These are phyloP conservation scores for Backusella tuberculispora DNA, from an alignment of 192 early-diverging fungal species.

Conservation along the genomic window DNA sequence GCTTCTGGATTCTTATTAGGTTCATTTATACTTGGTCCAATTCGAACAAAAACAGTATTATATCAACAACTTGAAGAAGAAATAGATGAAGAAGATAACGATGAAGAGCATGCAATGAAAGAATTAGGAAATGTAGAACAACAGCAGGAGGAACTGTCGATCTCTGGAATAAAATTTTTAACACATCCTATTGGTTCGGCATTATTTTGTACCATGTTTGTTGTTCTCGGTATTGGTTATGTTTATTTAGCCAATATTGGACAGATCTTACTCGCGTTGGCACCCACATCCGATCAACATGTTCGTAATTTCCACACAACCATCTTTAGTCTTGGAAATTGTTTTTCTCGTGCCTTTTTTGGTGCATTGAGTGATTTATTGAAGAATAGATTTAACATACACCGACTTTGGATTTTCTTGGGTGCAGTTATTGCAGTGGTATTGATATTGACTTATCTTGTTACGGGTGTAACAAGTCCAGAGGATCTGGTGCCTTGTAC, in stretches of 20 bases:
- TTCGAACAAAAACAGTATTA: neutral
- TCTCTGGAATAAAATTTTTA: conserved; percentile 32
- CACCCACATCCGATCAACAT: conserved; percentile 16
- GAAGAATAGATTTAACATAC: conserved; percentile 29
- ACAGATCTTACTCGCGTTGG: conserved; percentile 9
- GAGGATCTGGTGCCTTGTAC: conserved; percentile 30
- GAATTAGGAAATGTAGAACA: neutral
- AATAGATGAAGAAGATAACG: neutral
- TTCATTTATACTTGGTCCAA: conserved; percentile 24
- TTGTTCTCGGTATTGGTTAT: conserved; percentile 35
- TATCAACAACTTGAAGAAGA: neutral
- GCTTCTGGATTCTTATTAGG: conserved; percentile 25
- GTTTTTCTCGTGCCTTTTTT: conserved; percentile 34
- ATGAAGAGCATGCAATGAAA: neutral
- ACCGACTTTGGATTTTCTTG: conserved; percentile 40
- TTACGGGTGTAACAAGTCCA: neutral
- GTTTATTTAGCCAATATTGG: conserved; percentile 35
- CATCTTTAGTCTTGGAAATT: conserved; percentile 36
- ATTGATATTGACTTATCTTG: conserved; percentile 20
- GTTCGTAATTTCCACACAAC: conserved; percentile 29
- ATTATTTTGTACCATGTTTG: conserved; percentile 31
- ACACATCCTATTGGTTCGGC: conserved; percentile 30
- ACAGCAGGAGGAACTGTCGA: neutral
- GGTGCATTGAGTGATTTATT: conserved; percentile 31
- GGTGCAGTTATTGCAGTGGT: conserved; percentile 12